A percentile compares a stretch with the other conserved stretches of the same genome.
Conservation (phyloP, 768 basidiomycete species). For the Mycena venus region DNA sequence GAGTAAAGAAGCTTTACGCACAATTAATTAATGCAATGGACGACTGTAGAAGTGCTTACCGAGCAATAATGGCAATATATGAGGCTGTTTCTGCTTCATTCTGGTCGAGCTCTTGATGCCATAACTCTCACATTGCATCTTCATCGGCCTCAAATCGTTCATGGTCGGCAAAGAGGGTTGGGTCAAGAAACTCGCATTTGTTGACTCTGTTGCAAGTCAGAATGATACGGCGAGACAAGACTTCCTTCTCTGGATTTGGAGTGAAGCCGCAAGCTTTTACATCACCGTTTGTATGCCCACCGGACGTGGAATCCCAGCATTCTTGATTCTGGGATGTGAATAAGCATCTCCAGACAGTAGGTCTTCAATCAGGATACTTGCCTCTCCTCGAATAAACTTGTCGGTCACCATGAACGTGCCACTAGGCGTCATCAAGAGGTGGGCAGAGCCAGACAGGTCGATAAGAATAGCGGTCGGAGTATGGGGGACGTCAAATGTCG, state of each 20-base stretch:
- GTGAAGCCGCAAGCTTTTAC: not conserved
- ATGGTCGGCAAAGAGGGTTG: not conserved
- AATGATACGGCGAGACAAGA: not conserved
- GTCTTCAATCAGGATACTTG: not conserved
- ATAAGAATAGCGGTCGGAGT: no score
- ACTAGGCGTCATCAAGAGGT: not conserved
- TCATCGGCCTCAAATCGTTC: constrained; percentile 19
- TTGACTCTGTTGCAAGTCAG: constrained; percentile 3
- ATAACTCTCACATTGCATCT: not conserved
- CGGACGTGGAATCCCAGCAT: not conserved
- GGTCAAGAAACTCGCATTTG: constrained; percentile 5
- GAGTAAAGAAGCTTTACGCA: no score
- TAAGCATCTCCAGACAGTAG: not conserved
- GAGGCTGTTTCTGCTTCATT: constrained; percentile 23
- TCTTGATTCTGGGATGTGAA: not conserved
- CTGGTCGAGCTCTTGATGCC: not conserved
- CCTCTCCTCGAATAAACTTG: not conserved
- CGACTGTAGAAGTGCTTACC: no score
- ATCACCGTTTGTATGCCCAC: not conserved
- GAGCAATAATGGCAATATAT: no score
- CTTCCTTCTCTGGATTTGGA: not conserved
- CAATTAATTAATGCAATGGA: not conserved
- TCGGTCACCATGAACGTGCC: not conserved
- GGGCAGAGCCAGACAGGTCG: no score
- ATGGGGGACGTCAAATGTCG: no score